Conservation (phyloP, 2,329 filamentous ascomycete species). For the Pseudogymnoascus sp. region DNA sequence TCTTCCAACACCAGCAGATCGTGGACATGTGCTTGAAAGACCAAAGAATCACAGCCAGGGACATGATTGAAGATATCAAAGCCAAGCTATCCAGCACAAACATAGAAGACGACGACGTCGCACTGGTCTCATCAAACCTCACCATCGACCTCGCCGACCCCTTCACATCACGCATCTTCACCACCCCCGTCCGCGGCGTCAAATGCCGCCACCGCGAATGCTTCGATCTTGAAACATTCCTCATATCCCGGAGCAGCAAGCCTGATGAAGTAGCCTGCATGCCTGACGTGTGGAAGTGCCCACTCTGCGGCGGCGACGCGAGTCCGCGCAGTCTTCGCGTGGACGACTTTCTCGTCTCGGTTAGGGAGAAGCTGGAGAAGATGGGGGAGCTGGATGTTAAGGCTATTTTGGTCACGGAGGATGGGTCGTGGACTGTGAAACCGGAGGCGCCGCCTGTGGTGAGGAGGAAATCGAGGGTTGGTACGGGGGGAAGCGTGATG, state of each 20-base stretch:
- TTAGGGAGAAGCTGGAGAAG: conserved; percentile 49
- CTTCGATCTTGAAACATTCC: conserved; percentile 80
- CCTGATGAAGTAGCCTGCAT: conserved; percentile 45
- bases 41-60: conserved; percentile 36
- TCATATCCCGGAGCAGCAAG: conserved; percentile 52
- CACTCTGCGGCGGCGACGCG: conserved; percentile 71
- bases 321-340: conserved; percentile 63
- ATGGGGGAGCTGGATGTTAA: conserved; percentile 44
- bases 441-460: conserved; percentile 22
- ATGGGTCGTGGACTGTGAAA: conserved; percentile 59
- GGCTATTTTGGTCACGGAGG: conserved; percentile 54
- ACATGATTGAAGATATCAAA: conserved; percentile 53
- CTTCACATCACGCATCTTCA: conserved; percentile 58
- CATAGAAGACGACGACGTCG: conserved; percentile 55
- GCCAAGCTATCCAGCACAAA: conserved; percentile 36
- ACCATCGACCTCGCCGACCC: conserved; percentile 60
- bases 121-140: conserved; percentile 50
- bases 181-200: conserved; percentile 62
- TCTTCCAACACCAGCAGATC: conserved; percentile 40
- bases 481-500: conserved; percentile 14
- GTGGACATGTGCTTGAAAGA: conserved; percentile 33
- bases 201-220: conserved; percentile 74
- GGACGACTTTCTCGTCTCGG: conserved; percentile 64
- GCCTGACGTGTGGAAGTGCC: conserved; percentile 77
- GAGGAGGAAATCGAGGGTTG: conserved; percentile 17